These are phyloP conservation scores for Fraxinus paxiana DNA, from an alignment of 305 asterid species.

Conservation along the genomic window DNA sequence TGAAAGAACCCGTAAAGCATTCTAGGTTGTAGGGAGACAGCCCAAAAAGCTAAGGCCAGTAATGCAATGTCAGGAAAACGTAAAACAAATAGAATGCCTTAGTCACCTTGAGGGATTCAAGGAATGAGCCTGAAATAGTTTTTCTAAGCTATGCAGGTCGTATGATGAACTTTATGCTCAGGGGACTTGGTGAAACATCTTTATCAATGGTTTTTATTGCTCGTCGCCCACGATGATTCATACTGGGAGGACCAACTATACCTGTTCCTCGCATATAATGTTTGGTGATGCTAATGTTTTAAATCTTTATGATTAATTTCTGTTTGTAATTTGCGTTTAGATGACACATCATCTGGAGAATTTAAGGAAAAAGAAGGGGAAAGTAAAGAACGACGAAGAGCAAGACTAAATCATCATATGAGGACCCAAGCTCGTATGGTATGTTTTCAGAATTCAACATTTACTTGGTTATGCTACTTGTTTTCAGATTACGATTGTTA, in stretches of 20 bases:
- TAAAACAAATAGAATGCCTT: not conserved
- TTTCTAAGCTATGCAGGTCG: not conserved
- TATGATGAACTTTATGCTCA: not conserved
- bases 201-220: not conserved
- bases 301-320: conserved; percentile 4
- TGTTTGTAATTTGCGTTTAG: conserved; percentile 37
- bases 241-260: not conserved
- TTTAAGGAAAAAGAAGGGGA: conserved; percentile 75
- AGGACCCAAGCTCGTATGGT: conserved; percentile 78
- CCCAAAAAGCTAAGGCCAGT: not conserved
- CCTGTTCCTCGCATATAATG: not conserved
- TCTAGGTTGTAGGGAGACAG: not conserved
- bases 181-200: not conserved
- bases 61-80: not conserved
- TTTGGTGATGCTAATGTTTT: not conserved
- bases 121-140: not conserved
- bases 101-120: not conserved
- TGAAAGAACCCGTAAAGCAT: not conserved
- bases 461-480: conserved; percentile 6
- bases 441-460: conserved; percentile 19
- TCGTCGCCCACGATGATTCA: not conserved
- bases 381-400: conserved; percentile 70
- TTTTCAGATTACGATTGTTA: not conserved
- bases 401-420: conserved; percentile 59
- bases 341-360: conserved; percentile 56